These are phyloP conservation scores for Tulasnella sp. DNA, from an alignment of 768 basidiomycete genomes.

Conservation along the genomic window DNA sequence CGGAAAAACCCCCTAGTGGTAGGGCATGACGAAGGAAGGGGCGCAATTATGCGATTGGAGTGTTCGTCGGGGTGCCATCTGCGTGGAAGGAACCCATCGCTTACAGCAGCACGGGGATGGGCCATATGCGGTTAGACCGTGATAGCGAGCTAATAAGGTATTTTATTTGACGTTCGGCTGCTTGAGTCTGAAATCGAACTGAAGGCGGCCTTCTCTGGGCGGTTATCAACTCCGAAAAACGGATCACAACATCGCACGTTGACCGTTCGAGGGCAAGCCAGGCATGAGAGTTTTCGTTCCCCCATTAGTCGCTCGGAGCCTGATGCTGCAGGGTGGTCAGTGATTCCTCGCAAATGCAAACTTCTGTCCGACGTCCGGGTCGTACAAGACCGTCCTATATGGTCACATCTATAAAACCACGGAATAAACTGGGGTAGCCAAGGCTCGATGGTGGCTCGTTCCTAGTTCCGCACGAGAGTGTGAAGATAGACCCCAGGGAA, in stretches of 20 bases:
- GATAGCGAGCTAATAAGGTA: slow-evolving; percentile 5
- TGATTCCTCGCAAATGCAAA: background rate
- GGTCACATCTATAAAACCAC: background rate
- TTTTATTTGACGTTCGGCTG: background rate
- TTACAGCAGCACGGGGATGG: background rate
- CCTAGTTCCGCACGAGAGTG: slow-evolving; percentile 8
- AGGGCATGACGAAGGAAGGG: background rate
- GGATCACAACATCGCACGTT: background rate
- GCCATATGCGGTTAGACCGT: background rate
- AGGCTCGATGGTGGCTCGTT: slow-evolving; percentile 19
- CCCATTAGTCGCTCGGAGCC: background rate
- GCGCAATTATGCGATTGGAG: slow-evolving; percentile 13
- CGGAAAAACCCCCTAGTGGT: background rate
- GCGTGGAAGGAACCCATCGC: background rate
- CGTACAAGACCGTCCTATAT: background rate
- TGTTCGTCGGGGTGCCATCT: background rate
- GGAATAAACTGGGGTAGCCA: background rate
- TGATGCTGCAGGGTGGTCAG: background rate
- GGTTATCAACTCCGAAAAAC: background rate
- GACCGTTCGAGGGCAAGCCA: background rate
- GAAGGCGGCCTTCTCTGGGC: background rate
- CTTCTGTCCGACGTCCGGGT: background rate
- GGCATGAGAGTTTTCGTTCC: background rate
- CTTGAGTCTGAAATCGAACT: background rate
- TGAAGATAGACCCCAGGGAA: slow-evolving; percentile 12